Evolutionary conservation across 1,139 yeast genomes (phyloP), one percentile per base, ranked within the genome.

Genomic region (Blastobotrys illinoisensis): DNA sequence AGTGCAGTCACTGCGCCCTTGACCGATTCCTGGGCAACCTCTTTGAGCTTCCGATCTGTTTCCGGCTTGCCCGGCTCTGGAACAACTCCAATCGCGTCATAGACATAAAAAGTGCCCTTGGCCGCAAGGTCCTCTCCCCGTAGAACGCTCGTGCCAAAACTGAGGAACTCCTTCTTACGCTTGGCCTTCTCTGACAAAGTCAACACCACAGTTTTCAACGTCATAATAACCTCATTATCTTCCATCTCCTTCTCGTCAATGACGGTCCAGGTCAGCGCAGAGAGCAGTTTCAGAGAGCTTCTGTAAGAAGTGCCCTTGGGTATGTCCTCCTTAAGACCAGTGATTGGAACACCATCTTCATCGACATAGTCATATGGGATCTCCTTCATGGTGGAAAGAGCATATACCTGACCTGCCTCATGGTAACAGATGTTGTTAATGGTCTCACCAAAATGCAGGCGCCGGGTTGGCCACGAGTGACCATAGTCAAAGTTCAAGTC

Each of bases 31-130:
- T 80, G 78, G 54, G 82, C 83, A n/a, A 88, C 77, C 60, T 83
- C 82, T 65, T 88, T 88, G 62, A 93, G 77, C 68, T 86, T 87
- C 67, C 81, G 88, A 61, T 84, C 85, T 1, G 91, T 85, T 63
- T 89, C 96, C 0, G 97, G 97, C 57, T 78, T 80, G 0, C 87
- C 93, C 0, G 95, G 95, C 64, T 90, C 97, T 0, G 97, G 97
- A 58, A 89, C 89, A 67, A 90, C 87, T 59, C 85, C 91, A 53
- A 87, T 85, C 46, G 88, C 77, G 60, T 90, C 96, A 62, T 74
- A 84, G 1, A 91, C 74, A 60, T 83, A 82, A 69, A 89, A 86
- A 1, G 86, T 76, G 0, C 99, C 99, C 64, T 84, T 82, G 1
- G 96, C 81, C 4, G 90, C 81, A 55, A 87, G 74, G 72, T 90